A percentile compares a stretch with the other conserved stretches of the same genome.
phyloP scores from a whole-genome alignment of 139 green algal genomes.

The Chlorella sp. region DNA sequence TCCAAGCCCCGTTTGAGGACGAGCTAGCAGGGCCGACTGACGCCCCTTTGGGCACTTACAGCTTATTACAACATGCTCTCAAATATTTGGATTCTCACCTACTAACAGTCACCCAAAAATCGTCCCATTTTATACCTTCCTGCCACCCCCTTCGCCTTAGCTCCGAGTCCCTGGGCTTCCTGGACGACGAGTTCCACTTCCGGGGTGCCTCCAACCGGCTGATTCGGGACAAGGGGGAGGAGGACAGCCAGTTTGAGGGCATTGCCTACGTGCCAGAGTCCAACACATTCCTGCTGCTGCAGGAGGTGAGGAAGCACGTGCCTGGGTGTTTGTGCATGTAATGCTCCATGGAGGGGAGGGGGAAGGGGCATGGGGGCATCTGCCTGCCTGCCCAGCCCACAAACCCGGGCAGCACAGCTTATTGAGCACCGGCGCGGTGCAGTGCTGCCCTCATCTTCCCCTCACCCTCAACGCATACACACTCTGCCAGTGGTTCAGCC shows the following conservation, averaged over 20 bases:
- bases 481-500: no score
- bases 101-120: no score
- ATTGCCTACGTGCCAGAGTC: constrained; percentile 41
- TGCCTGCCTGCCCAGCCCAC: not conserved
- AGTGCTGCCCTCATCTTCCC: no score
- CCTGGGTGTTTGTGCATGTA: not conserved
- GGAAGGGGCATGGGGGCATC: not conserved
- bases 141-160: no score
- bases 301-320: constrained; percentile 29
- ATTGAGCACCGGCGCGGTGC: not conserved
- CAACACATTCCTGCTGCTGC: constrained; percentile 57
- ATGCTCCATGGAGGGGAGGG: not conserved
- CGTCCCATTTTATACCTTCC: no score
- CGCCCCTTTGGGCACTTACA: no score
- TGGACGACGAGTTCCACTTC: not conserved
- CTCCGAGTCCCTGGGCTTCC: not conserved
- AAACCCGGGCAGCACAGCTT: not conserved
- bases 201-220: not conserved
- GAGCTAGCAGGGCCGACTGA: no score
- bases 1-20: no score
- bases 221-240: constrained; percentile 1
- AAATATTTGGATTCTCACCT: no score
- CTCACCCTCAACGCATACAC: no score
- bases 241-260: constrained; percentile 9
- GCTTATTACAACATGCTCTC: no score